These are phyloP conservation scores for Pleurotus giganteus DNA, from an alignment of 768 basidiomycete genomes.

Conservation along the genomic window DNA sequence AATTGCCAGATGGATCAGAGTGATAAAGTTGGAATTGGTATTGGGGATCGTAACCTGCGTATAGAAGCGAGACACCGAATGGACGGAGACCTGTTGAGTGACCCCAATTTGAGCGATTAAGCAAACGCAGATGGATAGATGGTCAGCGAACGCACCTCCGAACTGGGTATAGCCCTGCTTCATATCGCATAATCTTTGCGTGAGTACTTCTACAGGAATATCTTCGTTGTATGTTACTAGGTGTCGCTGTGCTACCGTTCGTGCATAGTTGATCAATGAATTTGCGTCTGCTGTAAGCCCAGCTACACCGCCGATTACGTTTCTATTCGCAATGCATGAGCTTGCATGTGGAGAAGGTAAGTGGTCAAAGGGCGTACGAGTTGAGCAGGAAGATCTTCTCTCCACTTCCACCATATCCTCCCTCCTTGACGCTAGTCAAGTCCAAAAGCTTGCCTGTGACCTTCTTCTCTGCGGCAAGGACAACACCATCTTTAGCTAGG, in stretches of 20 bases:
- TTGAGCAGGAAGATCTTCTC: conserved; percentile 98
- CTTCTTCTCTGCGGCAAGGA: conserved; percentile 94
- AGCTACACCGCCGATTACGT: conserved; percentile 93
- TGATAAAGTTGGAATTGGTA: conserved; percentile 98
- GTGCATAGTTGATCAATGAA: conserved; percentile 92
- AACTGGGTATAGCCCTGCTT: conserved; percentile 99
- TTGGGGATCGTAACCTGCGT: conserved; percentile 95
- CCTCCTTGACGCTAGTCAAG: conserved; percentile 80
- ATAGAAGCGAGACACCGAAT: conserved; percentile 95
- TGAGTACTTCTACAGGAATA: conserved; percentile 95
- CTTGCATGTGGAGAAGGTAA: background rate
- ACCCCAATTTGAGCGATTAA: background rate
- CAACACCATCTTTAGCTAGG: conserved; percentile 86
- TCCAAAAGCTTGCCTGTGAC: conserved; percentile 98
- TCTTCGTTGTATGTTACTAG: conserved; percentile 92
- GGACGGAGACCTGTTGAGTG: conserved; percentile 80
- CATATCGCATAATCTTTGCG: conserved; percentile 91
- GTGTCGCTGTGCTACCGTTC: conserved; percentile 87
- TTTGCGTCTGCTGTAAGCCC: conserved; percentile 97
- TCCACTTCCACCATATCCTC: conserved; percentile 91
- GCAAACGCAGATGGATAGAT: conserved; percentile 2
- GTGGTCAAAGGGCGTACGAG: conserved; percentile 49
- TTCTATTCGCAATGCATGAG: conserved; percentile 45
- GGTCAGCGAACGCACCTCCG: conserved; percentile 59
- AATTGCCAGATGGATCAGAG: conserved; percentile 97